Evolutionary conservation across 2,329 filamentous ascomycete species (phyloP), one percentile per base, ranked within the genome.

Genomic region (Aspergillus fumigatus): DNA sequence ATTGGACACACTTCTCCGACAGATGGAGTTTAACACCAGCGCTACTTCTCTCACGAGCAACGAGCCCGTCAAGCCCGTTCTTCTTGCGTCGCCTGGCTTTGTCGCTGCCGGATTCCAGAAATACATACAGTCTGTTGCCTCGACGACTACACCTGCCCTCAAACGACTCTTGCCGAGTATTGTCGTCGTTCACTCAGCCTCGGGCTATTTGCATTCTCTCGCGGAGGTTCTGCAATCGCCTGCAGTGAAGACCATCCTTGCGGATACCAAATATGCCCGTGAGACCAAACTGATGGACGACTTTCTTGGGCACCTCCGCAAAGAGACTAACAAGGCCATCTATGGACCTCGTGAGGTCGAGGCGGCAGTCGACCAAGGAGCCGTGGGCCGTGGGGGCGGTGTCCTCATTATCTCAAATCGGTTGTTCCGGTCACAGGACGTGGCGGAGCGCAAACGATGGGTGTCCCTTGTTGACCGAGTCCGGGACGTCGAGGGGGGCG

Each of bases 21-120:
- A 90, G 57, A 82, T 96, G 67, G 90, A 96, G 70, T 88, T 96
- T 60, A 75, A 77, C 54, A 69, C 73, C 49, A 73, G 73, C 57
- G 62, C 71, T 41, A 75, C 71, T 14, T 72, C 75, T 9, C 67
- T 70, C 25, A 68, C 67, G 21, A 71, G 63, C 55, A 73, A 68
- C 52, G 74, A 75, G 51, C 53, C 66, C 32, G 67, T 74, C 5
- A 70, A 70, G 23, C 91, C 92, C 0, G 77, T 97, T 11, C 79
- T 99, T 21, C 80, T 99, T 2, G 94, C 93, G 1, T 92, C 89
- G 59, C 93, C 94, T 0, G 94, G 93, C 0, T 99, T 96, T 71
- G 86, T 90, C 6, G 93, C 93, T 0, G 78, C 83, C 2, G 87
- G 88, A 21, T 96, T 99, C 70, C 87, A 89, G 54, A 85, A 86